These are phyloP conservation scores for Alternaria rosae DNA, from an alignment of 2,329 filamentous ascomycete species.

Conservation along the genomic window DNA sequence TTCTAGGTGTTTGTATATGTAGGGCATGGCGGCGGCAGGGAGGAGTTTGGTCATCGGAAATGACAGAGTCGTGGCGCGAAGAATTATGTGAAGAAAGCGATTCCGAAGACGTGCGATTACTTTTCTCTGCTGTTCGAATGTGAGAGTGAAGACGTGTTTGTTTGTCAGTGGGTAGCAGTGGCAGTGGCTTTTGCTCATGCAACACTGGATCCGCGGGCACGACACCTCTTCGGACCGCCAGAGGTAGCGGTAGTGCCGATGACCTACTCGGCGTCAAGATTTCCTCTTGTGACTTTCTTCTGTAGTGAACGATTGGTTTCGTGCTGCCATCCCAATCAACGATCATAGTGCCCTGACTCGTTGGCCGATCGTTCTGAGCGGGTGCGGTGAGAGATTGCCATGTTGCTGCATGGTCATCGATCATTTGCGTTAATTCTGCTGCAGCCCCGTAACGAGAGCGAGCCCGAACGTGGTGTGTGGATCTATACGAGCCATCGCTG, in stretches of 20 bases:
- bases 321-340: conserved; percentile 28
- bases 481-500: neutral
- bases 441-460: conserved; percentile 1
- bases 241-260: neutral
- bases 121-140: neutral
- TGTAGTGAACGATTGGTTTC: neutral
- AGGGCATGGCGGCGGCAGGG: neutral
- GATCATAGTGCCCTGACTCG: conserved; percentile 26
- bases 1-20: neutral
- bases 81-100: neutral
- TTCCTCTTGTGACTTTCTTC: neutral
- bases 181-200: neutral
- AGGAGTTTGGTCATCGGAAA: neutral
- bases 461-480: conserved; percentile 13
- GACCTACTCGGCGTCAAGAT: neutral
- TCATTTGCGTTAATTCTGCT: conserved; percentile 8
- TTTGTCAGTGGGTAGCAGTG: neutral
- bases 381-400: conserved; percentile 4
- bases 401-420: conserved; percentile 30
- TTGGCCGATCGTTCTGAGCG: neutral
- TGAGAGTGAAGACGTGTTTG: neutral
- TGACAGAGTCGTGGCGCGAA: neutral
- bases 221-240: neutral
- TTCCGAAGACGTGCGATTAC: neutral
- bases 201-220: neutral